A percentile compares a stretch with the other conserved stretches of the same genome.
phyloP scores from a whole-genome alignment of 2,329 filamentous ascomycete genomes.

The Fusarium sp. region DNA sequence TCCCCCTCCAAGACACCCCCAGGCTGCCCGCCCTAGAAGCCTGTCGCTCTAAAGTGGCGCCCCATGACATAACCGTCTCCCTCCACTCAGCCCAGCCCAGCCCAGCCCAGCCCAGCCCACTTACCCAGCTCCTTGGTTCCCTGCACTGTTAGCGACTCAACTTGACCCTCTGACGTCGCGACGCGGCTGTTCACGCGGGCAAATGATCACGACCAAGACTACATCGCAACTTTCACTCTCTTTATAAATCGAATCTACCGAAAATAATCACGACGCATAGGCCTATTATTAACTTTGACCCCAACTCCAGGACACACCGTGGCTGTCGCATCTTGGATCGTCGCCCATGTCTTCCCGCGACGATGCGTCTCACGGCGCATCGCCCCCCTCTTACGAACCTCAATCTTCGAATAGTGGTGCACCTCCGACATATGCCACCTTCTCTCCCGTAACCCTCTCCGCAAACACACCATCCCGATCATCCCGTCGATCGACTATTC shows the following conservation, averaged over 20 bases:
- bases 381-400: slow-evolving; percentile 52
- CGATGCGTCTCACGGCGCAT: slow-evolving; percentile 53
- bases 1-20: not conserved
- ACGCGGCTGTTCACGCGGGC: slow-evolving; percentile 37
- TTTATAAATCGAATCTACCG: not conserved
- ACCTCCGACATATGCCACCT: slow-evolving; percentile 85
- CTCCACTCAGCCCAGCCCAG: slow-evolving; percentile 20
- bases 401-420: slow-evolving; percentile 55
- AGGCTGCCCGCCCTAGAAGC: slow-evolving; percentile 7
- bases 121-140: slow-evolving; percentile 11
- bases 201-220: slow-evolving; percentile 16
- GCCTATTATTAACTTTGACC: slow-evolving; percentile 35
- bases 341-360: slow-evolving; percentile 57
- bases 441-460: slow-evolving; percentile 85
- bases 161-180: slow-evolving; percentile 44
- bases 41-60: slow-evolving; percentile 36
- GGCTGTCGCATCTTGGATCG: slow-evolving; percentile 62
- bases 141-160: slow-evolving; percentile 30
- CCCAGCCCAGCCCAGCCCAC: slow-evolving; percentile 10
- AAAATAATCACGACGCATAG: not conserved
- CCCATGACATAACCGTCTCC: slow-evolving; percentile 46
- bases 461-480: slow-evolving; percentile 72
- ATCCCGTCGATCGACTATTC: slow-evolving; percentile 85
- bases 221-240: slow-evolving; percentile 3
- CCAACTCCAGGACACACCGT: slow-evolving; percentile 58